These are phyloP conservation scores for Arabidopsis lyrata DNA, from an alignment of 441 rosid species.

Conservation along the genomic window DNA sequence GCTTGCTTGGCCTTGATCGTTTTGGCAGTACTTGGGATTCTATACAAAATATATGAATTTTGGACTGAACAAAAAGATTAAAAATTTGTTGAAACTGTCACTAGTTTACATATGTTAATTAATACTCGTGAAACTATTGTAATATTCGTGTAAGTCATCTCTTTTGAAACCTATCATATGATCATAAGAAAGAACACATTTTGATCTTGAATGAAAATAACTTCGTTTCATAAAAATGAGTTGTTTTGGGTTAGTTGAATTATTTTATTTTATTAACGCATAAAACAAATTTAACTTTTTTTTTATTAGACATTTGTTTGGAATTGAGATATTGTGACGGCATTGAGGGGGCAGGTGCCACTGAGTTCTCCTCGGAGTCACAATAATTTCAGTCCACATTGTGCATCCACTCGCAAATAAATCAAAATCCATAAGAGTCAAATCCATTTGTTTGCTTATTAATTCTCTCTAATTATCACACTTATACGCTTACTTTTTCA, in stretches of 20 bases:
- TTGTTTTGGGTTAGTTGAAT: slow-evolving; percentile 10
- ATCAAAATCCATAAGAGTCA: slow-evolving; percentile 15
- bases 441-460: slow-evolving; percentile 18
- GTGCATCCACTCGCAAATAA: slow-evolving; percentile 23
- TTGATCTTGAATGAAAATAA: background rate
- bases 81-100: background rate
- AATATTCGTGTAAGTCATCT: background rate
- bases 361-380: slow-evolving; percentile 22
- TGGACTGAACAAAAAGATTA: background rate
- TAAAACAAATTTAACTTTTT: background rate
- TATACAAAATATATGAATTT: background rate
- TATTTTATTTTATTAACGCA: slow-evolving; percentile 23
- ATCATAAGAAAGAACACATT: background rate
- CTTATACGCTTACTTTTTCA: background rate
- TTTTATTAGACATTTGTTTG: background rate
- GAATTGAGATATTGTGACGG: slow-evolving; percentile 23
- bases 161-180: background rate
- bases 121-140: background rate
- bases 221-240: no score
- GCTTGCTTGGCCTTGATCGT: slow-evolving; percentile 19
- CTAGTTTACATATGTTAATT: background rate
- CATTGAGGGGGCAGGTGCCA: slow-evolving; percentile 22
- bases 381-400: slow-evolving; percentile 35
- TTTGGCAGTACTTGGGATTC: slow-evolving; percentile 23
- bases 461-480: background rate